phyloP scores from a whole-genome alignment of 2,329 filamentous ascomycete species.

The Pseudocercospora macadamiae region DNA sequence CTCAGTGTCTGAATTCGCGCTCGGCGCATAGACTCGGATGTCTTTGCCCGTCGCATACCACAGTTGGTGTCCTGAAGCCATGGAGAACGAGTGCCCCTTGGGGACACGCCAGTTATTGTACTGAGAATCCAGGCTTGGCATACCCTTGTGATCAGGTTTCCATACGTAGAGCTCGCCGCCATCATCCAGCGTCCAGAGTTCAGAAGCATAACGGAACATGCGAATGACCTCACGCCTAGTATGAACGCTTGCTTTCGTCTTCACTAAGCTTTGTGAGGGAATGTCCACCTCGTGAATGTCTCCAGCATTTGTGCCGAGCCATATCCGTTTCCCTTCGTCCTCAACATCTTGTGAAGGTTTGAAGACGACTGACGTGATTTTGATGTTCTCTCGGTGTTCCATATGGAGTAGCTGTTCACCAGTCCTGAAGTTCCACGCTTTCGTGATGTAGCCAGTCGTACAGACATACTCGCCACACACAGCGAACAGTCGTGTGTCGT shows the following conservation, averaged over 20 bases:
- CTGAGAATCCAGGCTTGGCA: constrained; percentile 73
- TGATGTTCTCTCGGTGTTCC: constrained; percentile 81
- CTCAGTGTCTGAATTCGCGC: constrained; percentile 65
- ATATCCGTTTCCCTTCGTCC: constrained; percentile 79
- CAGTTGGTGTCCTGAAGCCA: constrained; percentile 80
- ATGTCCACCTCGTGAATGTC: constrained; percentile 91
- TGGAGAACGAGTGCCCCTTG: constrained; percentile 82
- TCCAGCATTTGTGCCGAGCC: constrained; percentile 87
- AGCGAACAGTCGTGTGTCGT: constrained; percentile 84
- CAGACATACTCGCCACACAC: constrained; percentile 87
- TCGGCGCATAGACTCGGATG: constrained; percentile 80
- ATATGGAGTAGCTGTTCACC: constrained; percentile 81
- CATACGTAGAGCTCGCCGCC: constrained; percentile 84
- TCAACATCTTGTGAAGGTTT: constrained; percentile 78
- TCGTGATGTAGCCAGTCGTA: constrained; percentile 82
- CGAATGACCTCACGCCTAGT: constrained; percentile 77
- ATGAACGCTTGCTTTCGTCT: constrained; percentile 72
- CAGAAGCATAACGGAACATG: constrained; percentile 82
- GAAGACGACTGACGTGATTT: constrained; percentile 79
- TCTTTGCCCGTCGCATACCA: constrained; percentile 91
- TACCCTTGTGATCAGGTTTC: constrained; percentile 72
- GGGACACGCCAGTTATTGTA: constrained; percentile 79
- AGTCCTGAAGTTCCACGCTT: constrained; percentile 83
- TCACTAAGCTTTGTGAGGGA: constrained; percentile 68
- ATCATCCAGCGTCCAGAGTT: constrained; percentile 94